Percentiles rank a stretch among this genome's conserved stretches.
These are phyloP conservation scores for Parmales sp. DNA, from an alignment of 108 stramenopile species.

Conservation along the genomic window DNA sequence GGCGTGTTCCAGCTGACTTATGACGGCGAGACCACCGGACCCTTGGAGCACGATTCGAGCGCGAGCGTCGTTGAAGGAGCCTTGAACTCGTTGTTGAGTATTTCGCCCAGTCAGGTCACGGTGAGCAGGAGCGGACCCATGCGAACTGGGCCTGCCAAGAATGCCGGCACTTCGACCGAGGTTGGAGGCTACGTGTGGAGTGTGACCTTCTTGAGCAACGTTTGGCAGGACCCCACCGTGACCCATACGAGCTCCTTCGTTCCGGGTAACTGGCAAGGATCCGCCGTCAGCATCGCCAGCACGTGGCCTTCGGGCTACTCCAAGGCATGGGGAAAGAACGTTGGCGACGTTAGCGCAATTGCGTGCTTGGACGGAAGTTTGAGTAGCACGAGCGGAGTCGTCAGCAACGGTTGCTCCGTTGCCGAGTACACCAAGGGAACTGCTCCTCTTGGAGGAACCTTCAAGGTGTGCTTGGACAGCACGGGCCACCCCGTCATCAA, in stretches of 20 bases:
- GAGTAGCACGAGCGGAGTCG: conserved; percentile 45
- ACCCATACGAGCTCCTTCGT: conserved; percentile 36
- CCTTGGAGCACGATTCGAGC: conserved; percentile 47
- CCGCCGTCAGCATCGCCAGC: conserved; percentile 32
- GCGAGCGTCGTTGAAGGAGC: conserved; percentile 48
- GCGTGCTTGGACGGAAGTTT: conserved; percentile 45
- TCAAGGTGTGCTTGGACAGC: conserved; percentile 59
- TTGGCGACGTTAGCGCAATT: conserved; percentile 49
- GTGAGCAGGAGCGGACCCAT: conserved; percentile 44
- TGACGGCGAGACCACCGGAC: conserved; percentile 58
- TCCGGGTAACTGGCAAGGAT: conserved; percentile 61
- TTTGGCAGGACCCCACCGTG: conserved; percentile 61
- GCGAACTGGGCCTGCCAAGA: conserved; percentile 11
- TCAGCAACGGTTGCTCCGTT: conserved; percentile 48
- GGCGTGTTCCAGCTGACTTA: conserved; percentile 67
- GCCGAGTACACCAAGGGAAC: conserved; percentile 49
- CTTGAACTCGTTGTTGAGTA: conserved; percentile 50
- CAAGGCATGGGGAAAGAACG: conserved; percentile 75
- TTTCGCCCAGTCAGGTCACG: conserved; percentile 52
- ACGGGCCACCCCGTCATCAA: conserved; percentile 45
- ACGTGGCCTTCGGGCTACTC: conserved; percentile 59
- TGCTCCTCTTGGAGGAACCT: conserved; percentile 56
- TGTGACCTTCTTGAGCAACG: conserved; percentile 56
- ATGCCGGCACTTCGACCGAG: conserved; percentile 42
- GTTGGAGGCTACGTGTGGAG: conserved; percentile 66